Conservation (phyloP, 1,284 basidiomycete species). For the Schizophyllum commune region DNA sequence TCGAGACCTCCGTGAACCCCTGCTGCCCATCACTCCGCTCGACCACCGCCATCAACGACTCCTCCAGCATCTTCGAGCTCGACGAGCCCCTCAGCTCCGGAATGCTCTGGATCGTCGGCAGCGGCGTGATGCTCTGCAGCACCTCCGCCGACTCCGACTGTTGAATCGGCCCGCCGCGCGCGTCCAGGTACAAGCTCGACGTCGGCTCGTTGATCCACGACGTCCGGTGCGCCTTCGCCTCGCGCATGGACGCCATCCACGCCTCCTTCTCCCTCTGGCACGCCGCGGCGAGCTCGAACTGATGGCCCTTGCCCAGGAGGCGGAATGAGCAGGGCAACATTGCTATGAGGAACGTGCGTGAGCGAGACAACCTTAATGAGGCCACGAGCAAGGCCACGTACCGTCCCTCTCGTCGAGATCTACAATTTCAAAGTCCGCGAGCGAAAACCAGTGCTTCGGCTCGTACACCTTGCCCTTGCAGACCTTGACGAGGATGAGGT, state of each 20-base stretch:
- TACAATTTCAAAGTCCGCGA: conserved; percentile 64
- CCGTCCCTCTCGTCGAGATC: conserved; percentile 66
- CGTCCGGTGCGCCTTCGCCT: conserved; percentile 31
- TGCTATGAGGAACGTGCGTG: conserved; percentile 33
- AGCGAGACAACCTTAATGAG: neutral
- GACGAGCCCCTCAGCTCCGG: conserved; percentile 18
- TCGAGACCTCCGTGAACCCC: conserved; percentile 1
- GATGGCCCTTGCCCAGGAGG: conserved; percentile 57
- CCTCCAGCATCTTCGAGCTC: conserved; percentile 12
- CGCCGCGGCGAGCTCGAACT: conserved; percentile 78
- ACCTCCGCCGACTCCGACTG: conserved; percentile 25
- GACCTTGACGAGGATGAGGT: conserved; percentile 82
- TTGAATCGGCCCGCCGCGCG: conserved; percentile 28
- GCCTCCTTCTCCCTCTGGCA: conserved; percentile 77
- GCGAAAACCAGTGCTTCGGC: conserved; percentile 78
- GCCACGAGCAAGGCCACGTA: conserved; percentile 23
- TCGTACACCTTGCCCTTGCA: conserved; percentile 77
- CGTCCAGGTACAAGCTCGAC: conserved; percentile 45
- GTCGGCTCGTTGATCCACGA: conserved; percentile 53
- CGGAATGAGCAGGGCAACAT: conserved; percentile 77
- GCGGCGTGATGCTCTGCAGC: conserved; percentile 29
- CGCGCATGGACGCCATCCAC: conserved; percentile 68
- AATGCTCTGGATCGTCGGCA: conserved; percentile 56
- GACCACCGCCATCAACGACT: conserved; percentile 21
- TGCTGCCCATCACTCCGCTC: neutral